A percentile compares a stretch with the other conserved stretches of the same genome.
Conservation (phyloP, 1,284 basidiomycete species). For the Xerocomus minutiporus region DNA sequence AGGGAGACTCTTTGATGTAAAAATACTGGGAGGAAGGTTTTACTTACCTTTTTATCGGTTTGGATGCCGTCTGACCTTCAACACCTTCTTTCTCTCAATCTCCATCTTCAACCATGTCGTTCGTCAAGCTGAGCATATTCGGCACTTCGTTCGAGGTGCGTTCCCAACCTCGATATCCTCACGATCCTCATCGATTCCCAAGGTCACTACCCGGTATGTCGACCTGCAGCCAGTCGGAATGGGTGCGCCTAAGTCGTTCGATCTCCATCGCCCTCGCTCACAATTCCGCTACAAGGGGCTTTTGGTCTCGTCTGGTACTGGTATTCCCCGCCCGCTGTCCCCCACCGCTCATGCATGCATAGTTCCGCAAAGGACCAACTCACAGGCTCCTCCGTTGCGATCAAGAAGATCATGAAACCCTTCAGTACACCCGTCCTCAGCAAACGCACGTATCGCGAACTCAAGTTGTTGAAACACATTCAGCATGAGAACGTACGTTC, state of each 20-base stretch:
- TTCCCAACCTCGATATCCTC: slow-evolving; percentile 15
- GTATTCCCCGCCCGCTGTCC: slow-evolving; percentile 23
- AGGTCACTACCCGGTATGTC: slow-evolving; percentile 98
- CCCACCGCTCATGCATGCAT: slow-evolving; percentile 10
- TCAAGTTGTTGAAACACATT: slow-evolving; percentile 98
- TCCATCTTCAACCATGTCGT: slow-evolving; percentile 56
- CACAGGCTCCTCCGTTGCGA: slow-evolving; percentile 90
- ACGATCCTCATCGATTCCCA: slow-evolving; percentile 32
- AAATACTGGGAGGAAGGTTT: slow-evolving; percentile 15
- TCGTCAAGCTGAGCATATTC: slow-evolving; percentile 98
- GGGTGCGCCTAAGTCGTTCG: slow-evolving; percentile 56
- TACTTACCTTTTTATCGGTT: slow-evolving; percentile 13
- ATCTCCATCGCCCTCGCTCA: slow-evolving; percentile 16
- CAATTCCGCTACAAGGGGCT: slow-evolving; percentile 49
- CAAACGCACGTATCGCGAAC: slow-evolving; percentile 96
- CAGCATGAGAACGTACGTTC: slow-evolving; percentile 90
- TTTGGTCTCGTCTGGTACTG: slow-evolving; percentile 90
- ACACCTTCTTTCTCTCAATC: slow-evolving; percentile 14
- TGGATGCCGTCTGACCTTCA: slow-evolving; percentile 14
- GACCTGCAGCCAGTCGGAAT: slow-evolving; percentile 99
- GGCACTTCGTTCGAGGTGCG: slow-evolving; percentile 89
- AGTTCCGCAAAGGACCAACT: slow-evolving; percentile 98
- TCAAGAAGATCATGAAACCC: slow-evolving; percentile 99
- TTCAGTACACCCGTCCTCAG: slow-evolving; percentile 97
- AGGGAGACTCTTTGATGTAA: neutral